Conservation (phyloP, 306 rosid genomes). For the Quercus aquifolioides region DNA sequence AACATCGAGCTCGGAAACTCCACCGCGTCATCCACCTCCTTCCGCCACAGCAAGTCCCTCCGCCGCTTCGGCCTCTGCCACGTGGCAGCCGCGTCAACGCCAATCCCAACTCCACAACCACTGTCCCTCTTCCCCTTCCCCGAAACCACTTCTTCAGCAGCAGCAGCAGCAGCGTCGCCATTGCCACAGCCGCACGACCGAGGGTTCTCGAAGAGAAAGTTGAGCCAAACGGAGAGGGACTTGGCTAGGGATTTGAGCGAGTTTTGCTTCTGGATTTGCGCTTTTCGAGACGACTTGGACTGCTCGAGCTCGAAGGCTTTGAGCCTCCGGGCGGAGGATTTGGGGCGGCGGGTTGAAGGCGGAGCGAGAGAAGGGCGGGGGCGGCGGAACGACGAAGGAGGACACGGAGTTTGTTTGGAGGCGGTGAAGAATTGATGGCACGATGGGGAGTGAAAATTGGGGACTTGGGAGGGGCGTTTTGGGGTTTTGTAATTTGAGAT, state of each 20-base stretch:
- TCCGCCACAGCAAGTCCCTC: constrained; percentile 44
- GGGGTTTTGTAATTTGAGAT: constrained; percentile 86
- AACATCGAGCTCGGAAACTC: constrained; percentile 46
- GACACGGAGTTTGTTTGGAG: constrained; percentile 49
- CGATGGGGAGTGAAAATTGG: constrained; percentile 43
- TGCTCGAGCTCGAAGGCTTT: constrained; percentile 69
- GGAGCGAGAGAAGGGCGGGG: constrained; percentile 45
- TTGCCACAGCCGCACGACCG: constrained; percentile 65
- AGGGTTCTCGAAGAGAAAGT: constrained; percentile 76
- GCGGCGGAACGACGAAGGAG: constrained; percentile 38
- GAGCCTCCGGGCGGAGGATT: constrained; percentile 48
- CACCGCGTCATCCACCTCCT: constrained; percentile 9
- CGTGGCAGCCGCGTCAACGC: constrained; percentile 53
- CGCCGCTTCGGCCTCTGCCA: constrained; percentile 86
- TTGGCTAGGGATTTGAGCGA: constrained; percentile 75
- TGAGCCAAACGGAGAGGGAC: constrained; percentile 86
- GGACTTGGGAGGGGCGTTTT: constrained; percentile 38
- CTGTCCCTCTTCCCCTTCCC: constrained; percentile 64
- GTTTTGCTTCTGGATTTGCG: constrained; percentile 49
- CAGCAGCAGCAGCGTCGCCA: neutral
- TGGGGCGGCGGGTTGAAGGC: constrained; percentile 35
- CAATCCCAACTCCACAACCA: constrained; percentile 32
- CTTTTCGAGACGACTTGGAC: constrained; percentile 63
- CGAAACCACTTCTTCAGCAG: too few relatives aligned
- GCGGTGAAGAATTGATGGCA: constrained; percentile 63